Percentiles rank a stretch among this genome's conserved stretches.
phyloP scores from a whole-genome alignment of 2,329 filamentous ascomycete genomes.

The Penicillium concentricum region DNA sequence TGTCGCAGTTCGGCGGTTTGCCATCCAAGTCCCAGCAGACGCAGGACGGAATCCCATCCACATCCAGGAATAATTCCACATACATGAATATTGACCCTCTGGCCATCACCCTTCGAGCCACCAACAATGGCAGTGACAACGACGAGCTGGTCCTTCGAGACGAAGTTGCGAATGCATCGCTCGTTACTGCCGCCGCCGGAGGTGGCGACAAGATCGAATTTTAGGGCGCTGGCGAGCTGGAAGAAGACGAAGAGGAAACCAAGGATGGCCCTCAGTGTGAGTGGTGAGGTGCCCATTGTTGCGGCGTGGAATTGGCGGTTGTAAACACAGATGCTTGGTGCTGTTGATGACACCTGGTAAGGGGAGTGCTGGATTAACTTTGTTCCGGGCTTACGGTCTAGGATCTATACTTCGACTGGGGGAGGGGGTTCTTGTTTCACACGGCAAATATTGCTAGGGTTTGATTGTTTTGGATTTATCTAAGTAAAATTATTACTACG shows the following conservation, averaged over 20 bases:
- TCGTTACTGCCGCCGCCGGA: slow-evolving; percentile 66
- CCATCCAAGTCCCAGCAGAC: not conserved
- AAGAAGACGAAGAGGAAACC: slow-evolving; percentile 36
- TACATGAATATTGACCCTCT: slow-evolving; percentile 92
- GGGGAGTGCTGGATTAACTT: slow-evolving; percentile 29
- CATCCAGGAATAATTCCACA: slow-evolving; percentile 10
- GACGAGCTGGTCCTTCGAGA: slow-evolving; percentile 85
- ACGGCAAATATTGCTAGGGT: not conserved
- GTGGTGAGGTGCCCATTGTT: slow-evolving; percentile 33
- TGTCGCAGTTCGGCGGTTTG: not conserved
- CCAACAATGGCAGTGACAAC: slow-evolving; percentile 88
- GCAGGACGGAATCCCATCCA: not conserved
- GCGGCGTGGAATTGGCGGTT: slow-evolving; percentile 23
- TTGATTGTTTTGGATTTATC: not conserved
- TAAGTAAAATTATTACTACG: not conserved
- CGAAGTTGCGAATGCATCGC: slow-evolving; percentile 96
- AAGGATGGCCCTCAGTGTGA: slow-evolving; percentile 33
- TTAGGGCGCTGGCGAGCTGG: slow-evolving; percentile 64
- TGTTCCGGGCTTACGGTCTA: slow-evolving; percentile 26
- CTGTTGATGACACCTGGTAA: slow-evolving; percentile 39
- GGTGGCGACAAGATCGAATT: slow-evolving; percentile 82
- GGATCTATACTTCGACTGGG: not conserved
- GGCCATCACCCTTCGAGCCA: slow-evolving; percentile 86
- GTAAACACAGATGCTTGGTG: slow-evolving; percentile 23
- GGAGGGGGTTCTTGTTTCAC: not conserved